Percentiles rank a stretch among this genome's conserved stretches.
These are phyloP conservation scores for Scortechinia acanthostroma DNA, from an alignment of 2,329 filamentous ascomycete genomes.

Conservation along the genomic window DNA sequence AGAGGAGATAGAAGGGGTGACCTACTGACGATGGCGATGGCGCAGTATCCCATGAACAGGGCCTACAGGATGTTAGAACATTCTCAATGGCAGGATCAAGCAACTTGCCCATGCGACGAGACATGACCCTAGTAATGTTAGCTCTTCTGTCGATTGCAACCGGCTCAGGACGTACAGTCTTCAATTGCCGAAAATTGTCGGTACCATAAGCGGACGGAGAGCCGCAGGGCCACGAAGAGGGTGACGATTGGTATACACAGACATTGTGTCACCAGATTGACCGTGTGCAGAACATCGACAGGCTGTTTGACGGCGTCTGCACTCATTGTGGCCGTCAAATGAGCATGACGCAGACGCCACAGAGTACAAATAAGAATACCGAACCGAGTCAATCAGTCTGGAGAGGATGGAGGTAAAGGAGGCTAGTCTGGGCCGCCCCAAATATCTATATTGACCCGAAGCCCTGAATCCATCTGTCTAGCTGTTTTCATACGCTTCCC, in stretches of 20 bases:
- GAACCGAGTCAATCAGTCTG: no score
- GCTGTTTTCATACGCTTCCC: no score
- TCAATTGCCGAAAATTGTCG: background rate
- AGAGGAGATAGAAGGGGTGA: background rate
- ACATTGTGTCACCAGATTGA: slow-evolving; percentile 15
- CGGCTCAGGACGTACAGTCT: background rate
- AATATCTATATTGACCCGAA: no score
- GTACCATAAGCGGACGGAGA: slow-evolving; percentile 11
- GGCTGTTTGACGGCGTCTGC: slow-evolving; percentile 13
- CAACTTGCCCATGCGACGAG: slow-evolving; percentile 4
- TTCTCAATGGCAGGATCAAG: slow-evolving; percentile 5
- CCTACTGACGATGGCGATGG: slow-evolving; percentile 5
- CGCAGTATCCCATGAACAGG: slow-evolving; percentile 16
- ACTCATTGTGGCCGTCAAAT: slow-evolving; percentile 15
- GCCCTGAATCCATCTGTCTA: no score
- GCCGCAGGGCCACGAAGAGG: slow-evolving; percentile 13
- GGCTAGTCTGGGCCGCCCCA: no score
- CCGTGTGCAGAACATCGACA: slow-evolving; percentile 13
- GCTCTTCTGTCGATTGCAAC: background rate
- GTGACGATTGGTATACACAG: slow-evolving; percentile 14
- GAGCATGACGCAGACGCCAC: slow-evolving; percentile 10
- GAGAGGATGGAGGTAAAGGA: no score
- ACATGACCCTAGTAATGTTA: background rate
- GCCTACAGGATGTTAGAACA: slow-evolving; percentile 8
- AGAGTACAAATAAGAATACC: slow-evolving; percentile 3